Conservation (phyloP, 176 grass and related monocot genomes). For the Elymus sibiricus region DNA sequence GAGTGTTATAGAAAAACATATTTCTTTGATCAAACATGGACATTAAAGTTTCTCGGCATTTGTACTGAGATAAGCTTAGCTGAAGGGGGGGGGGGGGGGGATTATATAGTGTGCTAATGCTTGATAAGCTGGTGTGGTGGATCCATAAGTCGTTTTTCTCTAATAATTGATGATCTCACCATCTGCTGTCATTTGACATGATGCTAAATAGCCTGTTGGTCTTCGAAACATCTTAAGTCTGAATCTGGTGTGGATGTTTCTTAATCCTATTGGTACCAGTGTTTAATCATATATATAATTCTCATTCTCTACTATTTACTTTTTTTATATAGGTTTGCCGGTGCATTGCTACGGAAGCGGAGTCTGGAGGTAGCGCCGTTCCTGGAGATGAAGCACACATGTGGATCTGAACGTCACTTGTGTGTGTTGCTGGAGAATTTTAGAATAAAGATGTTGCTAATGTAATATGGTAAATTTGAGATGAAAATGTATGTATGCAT, state of each 20-base stretch:
- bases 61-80: background rate
- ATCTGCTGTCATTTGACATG: slow-evolving; percentile 13
- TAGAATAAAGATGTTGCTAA: slow-evolving; percentile 24
- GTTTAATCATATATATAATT: background rate
- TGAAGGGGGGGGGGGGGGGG: background rate
- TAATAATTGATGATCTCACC: background rate
- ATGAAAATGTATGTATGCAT: background rate
- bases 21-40: slow-evolving; percentile 25
- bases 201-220: background rate
- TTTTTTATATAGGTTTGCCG: background rate
- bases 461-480: background rate
- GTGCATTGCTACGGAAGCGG: background rate
- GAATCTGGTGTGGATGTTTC: slow-evolving; percentile 8
- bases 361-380: background rate
- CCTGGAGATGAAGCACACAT: background rate
- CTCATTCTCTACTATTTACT: background rate
- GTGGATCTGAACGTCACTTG: background rate
- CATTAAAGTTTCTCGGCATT: background rate
- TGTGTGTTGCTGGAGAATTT: background rate
- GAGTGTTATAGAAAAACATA: slow-evolving; percentile 18
- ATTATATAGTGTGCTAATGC: background rate
- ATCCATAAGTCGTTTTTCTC: background rate
- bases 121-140: background rate
- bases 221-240: background rate
- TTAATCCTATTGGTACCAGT: background rate